Conservation (phyloP, 2,329 filamentous ascomycete species). For the Fusarium subglutinans region DNA sequence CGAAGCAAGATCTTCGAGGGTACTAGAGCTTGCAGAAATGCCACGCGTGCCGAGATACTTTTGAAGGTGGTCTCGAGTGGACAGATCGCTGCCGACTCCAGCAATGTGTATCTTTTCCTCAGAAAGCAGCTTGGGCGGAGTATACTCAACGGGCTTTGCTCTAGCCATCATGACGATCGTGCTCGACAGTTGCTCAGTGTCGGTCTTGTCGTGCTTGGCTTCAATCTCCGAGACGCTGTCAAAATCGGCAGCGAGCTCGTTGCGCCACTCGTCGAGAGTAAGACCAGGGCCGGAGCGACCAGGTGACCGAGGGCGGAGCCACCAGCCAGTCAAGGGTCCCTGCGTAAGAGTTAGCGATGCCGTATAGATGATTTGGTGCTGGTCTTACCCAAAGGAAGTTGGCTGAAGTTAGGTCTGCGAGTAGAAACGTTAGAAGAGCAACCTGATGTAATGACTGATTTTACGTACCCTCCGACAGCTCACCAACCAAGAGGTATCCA, state of each 20-base stretch:
- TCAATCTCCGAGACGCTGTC: conserved; percentile 34
- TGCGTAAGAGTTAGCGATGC: conserved; percentile 1
- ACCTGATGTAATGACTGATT: not conserved
- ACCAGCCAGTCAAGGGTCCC: conserved; percentile 38
- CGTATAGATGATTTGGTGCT: not conserved
- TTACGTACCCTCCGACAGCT: conserved; percentile 36
- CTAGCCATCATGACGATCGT: conserved; percentile 37
- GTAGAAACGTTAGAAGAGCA: no score
- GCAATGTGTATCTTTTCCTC: conserved; percentile 19
- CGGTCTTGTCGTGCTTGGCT: not conserved
- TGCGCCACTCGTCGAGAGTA: conserved; percentile 38
- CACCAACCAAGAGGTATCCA: conserved; percentile 36
- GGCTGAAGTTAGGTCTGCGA: conserved; percentile 32
- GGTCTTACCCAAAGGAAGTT: conserved; percentile 36
- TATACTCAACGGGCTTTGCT: conserved; percentile 21
- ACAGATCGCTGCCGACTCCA: conserved; percentile 3
- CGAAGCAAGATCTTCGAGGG: conserved; percentile 20
- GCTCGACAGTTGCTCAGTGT: conserved; percentile 27
- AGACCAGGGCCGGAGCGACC: conserved; percentile 37
- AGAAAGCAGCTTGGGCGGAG: conserved; percentile 11
- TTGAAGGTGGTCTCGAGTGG: conserved; percentile 1
- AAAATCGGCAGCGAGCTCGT: conserved; percentile 32
- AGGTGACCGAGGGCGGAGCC: conserved; percentile 37
- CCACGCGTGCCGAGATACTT: conserved; percentile 9
- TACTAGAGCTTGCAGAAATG: conserved; percentile 17